Conservation (phyloP, 169 alveolate genomes). For the Cytauxzoon felis region DNA sequence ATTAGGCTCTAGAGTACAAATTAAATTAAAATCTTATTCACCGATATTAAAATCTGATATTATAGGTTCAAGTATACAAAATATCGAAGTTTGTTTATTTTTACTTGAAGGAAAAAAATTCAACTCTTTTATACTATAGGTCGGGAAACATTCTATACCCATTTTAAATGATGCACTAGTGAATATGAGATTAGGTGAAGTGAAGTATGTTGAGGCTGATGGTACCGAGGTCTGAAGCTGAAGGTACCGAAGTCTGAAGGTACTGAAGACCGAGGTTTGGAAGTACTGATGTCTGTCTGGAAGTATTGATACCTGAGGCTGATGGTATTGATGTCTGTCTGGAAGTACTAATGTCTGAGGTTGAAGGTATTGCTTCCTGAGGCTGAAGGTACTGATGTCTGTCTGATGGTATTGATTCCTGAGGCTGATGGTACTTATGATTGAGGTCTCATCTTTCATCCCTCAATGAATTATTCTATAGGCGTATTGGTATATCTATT, state of each 20-base stretch:
- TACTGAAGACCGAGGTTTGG: too few relatives aligned
- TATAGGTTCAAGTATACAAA: slow-evolving; percentile 22
- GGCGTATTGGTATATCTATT: slow-evolving; percentile 69
- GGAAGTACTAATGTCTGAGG: too few relatives aligned
- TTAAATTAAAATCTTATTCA: slow-evolving; percentile 34
- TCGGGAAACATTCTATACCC: slow-evolving; percentile 65
- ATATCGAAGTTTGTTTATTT: slow-evolving; percentile 14
- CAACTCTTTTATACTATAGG: slow-evolving; percentile 21
- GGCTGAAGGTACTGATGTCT: too few relatives aligned
- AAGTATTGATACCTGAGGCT: too few relatives aligned
- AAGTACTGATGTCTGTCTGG: too few relatives aligned
- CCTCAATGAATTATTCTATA: slow-evolving; percentile 3
- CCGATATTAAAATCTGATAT: slow-evolving; percentile 31
- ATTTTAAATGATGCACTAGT: slow-evolving; percentile 66
- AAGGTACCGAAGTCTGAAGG: too few relatives aligned
- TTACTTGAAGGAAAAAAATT: background rate
- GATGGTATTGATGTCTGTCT: too few relatives aligned
- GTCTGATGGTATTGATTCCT: too few relatives aligned
- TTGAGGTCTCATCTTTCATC: too few relatives aligned
- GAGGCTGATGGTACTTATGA: too few relatives aligned
- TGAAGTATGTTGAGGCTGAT: slow-evolving; percentile 41
- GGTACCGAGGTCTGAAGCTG: too few relatives aligned
- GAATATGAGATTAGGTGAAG: slow-evolving; percentile 73
- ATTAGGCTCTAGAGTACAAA: slow-evolving; percentile 24
- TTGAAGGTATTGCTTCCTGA: too few relatives aligned